phyloP scores from a whole-genome alignment of 2,329 filamentous ascomycete genomes.

The Fusarium nanum region DNA sequence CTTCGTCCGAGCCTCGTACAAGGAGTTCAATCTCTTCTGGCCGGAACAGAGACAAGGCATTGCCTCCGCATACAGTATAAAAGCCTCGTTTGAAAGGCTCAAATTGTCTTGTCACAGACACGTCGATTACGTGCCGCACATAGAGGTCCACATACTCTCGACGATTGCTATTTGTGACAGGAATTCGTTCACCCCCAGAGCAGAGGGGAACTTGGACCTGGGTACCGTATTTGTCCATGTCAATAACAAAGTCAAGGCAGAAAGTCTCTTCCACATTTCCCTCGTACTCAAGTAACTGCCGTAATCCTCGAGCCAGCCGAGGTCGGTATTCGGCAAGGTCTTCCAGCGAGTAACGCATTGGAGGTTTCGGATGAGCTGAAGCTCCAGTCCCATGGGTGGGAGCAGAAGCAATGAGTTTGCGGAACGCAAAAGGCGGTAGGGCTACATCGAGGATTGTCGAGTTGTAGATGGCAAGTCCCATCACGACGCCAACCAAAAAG shows the following conservation, averaged over 20 bases:
- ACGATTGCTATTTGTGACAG: conserved; percentile 86
- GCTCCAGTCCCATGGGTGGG: conserved; percentile 69
- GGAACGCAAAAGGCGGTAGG: conserved; percentile 88
- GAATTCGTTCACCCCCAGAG: conserved; percentile 75
- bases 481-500: conserved; percentile 86
- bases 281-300: conserved; percentile 82
- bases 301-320: conserved; percentile 77
- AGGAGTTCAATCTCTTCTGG: conserved; percentile 93
- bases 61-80: conserved; percentile 90
- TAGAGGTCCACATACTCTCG: conserved; percentile 90
- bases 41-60: conserved; percentile 86
- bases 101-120: conserved; percentile 82
- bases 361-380: conserved; percentile 66
- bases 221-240: conserved; percentile 81
- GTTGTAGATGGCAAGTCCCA: conserved; percentile 94
- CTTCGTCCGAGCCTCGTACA: conserved; percentile 85
- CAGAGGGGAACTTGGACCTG: conserved; percentile 76
- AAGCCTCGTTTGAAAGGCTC: conserved; percentile 95
- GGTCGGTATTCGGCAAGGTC: conserved; percentile 88
- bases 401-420: conserved; percentile 83
- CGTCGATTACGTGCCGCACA: conserved; percentile 82
- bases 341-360: conserved; percentile 80
- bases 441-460: conserved; percentile 92
- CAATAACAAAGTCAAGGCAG: conserved; percentile 82
- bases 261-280: conserved; percentile 86